Percentiles rank a stretch among this genome's conserved stretches.
Evolutionary conservation across 2,329 filamentous ascomycete species (phyloP).

Genomic region (Clonostachys sp.): DNA sequence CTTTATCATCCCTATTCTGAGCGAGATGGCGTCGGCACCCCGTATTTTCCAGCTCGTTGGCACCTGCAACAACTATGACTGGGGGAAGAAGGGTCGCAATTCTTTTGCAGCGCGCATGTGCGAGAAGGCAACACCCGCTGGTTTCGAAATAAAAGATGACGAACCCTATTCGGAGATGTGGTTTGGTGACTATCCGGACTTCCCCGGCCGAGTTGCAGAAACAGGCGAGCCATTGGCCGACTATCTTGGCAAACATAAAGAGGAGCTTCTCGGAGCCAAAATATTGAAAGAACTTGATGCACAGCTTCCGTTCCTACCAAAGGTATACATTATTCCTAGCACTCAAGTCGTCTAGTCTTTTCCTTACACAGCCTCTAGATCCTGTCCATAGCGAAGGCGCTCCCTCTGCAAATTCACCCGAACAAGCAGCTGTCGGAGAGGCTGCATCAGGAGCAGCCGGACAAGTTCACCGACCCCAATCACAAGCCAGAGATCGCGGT

Average conservation of each 20-base stretch:
- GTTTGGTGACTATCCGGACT: constrained; percentile 73
- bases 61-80: constrained; percentile 57
- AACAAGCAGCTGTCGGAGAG: constrained; percentile 62
- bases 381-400: constrained; percentile 69
- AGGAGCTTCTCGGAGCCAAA: constrained; percentile 58
- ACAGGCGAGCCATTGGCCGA: constrained; percentile 62
- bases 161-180: constrained; percentile 64
- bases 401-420: constrained; percentile 72
- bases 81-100: constrained; percentile 64
- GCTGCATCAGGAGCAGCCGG: constrained; percentile 59
- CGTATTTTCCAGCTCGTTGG: constrained; percentile 38
- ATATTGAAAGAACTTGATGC: constrained; percentile 57
- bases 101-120: constrained; percentile 64
- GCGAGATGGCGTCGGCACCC: too few relatives aligned
- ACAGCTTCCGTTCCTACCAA: constrained; percentile 69
- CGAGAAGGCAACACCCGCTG: constrained; percentile 21
- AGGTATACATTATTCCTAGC: constrained; percentile 19
- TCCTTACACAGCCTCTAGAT: constrained; percentile 27
- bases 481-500: constrained; percentile 80
- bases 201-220: constrained; percentile 59
- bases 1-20: too few relatives aligned
- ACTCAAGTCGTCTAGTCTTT: too few relatives aligned
- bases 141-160: constrained; percentile 60
- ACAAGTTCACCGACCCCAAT: constrained; percentile 66
- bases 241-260: constrained; percentile 56